Evolutionary conservation across 1,284 basidiomycete genomes (phyloP).

Genomic region (Ganoderma boninense): DNA sequence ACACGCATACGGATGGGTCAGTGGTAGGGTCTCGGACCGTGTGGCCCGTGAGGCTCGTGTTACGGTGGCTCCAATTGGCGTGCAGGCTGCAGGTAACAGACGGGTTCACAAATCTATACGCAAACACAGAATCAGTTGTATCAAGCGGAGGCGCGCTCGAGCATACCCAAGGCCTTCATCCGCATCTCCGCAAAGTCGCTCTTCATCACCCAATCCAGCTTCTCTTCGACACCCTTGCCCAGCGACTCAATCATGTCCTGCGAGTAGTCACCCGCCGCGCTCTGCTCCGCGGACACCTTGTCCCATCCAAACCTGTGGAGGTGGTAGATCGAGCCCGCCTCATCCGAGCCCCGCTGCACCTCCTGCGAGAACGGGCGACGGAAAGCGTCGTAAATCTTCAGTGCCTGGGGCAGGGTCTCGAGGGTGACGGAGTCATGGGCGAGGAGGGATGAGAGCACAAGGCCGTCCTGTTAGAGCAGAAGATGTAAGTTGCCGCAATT

Average conservation of each 20-base stretch:
- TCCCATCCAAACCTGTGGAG: constrained; percentile 20
- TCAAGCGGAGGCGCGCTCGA: not conserved
- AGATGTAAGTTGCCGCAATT: not conserved
- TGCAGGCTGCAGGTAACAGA: no score
- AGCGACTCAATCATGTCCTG: constrained; percentile 14
- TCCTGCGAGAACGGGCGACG: constrained; percentile 43
- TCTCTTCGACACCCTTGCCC: constrained; percentile 5
- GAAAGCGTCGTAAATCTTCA: constrained; percentile 47
- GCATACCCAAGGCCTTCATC: constrained; percentile 7
- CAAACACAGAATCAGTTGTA: not conserved
- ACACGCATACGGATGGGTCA: no score
- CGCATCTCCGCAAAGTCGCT: constrained; percentile 16
- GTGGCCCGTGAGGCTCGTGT: no score
- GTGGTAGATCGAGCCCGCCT: constrained; percentile 25
- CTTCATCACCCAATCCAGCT: constrained; percentile 20
- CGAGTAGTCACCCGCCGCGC: constrained; percentile 16
- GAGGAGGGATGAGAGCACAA: constrained; percentile 45
- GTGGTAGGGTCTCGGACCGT: no score
- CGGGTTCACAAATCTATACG: no score
- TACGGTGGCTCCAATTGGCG: no score
- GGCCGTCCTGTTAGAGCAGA: constrained; percentile 40
- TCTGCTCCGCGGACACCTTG: constrained; percentile 19
- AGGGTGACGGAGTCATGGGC: constrained; percentile 40
- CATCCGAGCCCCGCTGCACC: constrained; percentile 22
- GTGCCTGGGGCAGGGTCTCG: constrained; percentile 38